phyloP scores from a whole-genome alignment of 1,139 yeast genomes.

The Hyphopichia buzzinii region DNA sequence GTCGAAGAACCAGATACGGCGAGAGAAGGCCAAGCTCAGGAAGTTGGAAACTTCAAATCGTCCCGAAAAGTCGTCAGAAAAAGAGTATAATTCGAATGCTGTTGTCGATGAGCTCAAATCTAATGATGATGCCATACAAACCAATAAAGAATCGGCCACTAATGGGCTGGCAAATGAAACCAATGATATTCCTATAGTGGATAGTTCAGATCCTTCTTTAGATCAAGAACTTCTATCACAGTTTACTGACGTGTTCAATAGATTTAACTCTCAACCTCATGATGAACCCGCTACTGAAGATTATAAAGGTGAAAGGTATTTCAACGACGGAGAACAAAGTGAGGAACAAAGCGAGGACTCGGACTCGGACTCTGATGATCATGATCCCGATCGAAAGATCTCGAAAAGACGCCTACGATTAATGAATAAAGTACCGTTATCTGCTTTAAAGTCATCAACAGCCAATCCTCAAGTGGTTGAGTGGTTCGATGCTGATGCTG shows the following conservation, averaged over 20 bases:
- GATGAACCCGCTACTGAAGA: conserved; percentile 1
- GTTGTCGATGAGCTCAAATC: too few relatives aligned
- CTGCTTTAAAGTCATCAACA: conserved; percentile 62
- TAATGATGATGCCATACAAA: too few relatives aligned
- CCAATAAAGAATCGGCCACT: too few relatives aligned
- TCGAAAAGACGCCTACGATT: conserved; percentile 48
- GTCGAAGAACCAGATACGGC: conserved; percentile 61
- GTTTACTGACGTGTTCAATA: conserved; percentile 7
- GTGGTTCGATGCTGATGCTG: conserved; percentile 85
- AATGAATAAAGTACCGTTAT: conserved; percentile 59
- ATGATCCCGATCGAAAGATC: conserved; percentile 8
- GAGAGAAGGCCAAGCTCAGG: conserved; percentile 57
- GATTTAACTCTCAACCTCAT: conserved; percentile 2
- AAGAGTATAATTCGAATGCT: too few relatives aligned
- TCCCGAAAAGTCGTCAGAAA: too few relatives aligned
- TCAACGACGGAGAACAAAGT: conserved; percentile 9
- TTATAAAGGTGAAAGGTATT: conserved; percentile 1
- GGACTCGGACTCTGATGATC: conserved; percentile 6
- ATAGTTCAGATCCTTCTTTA: too few relatives aligned
- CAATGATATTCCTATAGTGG: too few relatives aligned
- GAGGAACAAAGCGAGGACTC: conserved; percentile 6
- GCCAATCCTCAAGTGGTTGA: conserved; percentile 73
- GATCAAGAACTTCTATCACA: conserved; percentile 6
- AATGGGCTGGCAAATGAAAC: too few relatives aligned
- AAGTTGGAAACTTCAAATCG: conserved; percentile 28